Conservation (phyloP, 164 flowering plant species). For the Platanus orientalis region DNA sequence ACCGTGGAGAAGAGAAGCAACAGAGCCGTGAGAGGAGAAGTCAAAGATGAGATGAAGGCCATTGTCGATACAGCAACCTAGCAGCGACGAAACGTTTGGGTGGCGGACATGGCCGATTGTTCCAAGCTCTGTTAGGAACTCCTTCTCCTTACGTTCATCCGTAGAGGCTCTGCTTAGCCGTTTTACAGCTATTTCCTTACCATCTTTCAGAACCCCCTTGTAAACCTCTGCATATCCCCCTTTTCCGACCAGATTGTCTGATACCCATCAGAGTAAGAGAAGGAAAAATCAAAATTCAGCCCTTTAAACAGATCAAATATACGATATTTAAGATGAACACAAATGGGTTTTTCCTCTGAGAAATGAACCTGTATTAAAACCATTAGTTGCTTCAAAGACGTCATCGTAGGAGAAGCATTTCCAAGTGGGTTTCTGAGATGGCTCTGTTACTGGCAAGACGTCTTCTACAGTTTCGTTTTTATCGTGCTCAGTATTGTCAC, state of each 20-base stretch:
- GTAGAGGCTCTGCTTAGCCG: constrained; percentile 46
- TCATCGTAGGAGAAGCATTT: constrained; percentile 83
- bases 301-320: not conserved
- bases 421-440: constrained; percentile 61
- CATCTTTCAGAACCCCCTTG: constrained; percentile 58
- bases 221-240: constrained; percentile 97
- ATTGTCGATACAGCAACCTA: constrained; percentile 87
- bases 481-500: not conserved
- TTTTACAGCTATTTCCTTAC: constrained; percentile 81
- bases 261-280: constrained; percentile 6
- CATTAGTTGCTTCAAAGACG: constrained; percentile 67
- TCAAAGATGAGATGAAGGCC: constrained; percentile 84
- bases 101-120: constrained; percentile 84
- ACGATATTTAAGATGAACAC: not conserved
- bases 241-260: constrained; percentile 86
- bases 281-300: not conserved
- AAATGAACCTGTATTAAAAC: constrained; percentile 58
- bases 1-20: constrained; percentile 93
- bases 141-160: constrained; percentile 81
- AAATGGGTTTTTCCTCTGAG: not conserved
- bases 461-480: constrained; percentile 8
- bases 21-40: constrained; percentile 84
- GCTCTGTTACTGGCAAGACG: constrained; percentile 12
- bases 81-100: constrained; percentile 68
- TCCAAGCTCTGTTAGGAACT: constrained; percentile 88